Evolutionary conservation across 2,329 filamentous ascomycete genomes (phyloP), one percentile per base, ranked within the genome.

Genomic region (Didymella sp.): DNA sequence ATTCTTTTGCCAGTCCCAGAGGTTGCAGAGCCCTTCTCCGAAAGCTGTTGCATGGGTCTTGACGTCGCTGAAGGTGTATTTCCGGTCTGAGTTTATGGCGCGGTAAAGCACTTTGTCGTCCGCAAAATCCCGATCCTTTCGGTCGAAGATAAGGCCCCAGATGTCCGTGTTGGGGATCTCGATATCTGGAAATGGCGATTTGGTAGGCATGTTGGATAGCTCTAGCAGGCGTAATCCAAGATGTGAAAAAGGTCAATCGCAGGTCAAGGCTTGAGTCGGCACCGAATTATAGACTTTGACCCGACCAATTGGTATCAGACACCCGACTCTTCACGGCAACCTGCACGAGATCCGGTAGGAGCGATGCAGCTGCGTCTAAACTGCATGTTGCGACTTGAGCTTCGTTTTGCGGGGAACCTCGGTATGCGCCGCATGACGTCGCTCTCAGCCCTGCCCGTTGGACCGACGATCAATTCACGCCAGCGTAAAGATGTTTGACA

Each of bases 1-100:
- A 66, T 90, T 89, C 71, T 89, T 91, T 66, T 87, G 82, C 89
- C 92, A 96, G 49, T 87, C 82, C 84, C 88, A 94, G 25, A 81
- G 76, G 28, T 88, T 85, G 68, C 86, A 87, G 15, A 97, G 82
- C 0, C 91, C 93, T 64, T 88, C 85, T 46, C 91, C 93, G 63
- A 96, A 95, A 9, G 86, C 82, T 25, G 87, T 77, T 2, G 91
- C 88, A 15, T 85, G 80, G 58, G 80, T 79, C 67, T 85, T 88
- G 56, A 90, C 77, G 58, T 91, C 82, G 27, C 81, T 80, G 73
- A 85, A 92, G 37, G 87, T 95, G 76, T 96, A 91, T 6, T 60
- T 63, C 24, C 61, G 66, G 28, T 58, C 47, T 5, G 65, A 60
- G 17, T 60, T 19, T 37, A 62, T 51, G 2, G 67, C 64, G 22